Percentiles rank a stretch among this genome's conserved stretches.
phyloP scores from a whole-genome alignment of 768 basidiomycete species.

The Mycena epipterygia region DNA sequence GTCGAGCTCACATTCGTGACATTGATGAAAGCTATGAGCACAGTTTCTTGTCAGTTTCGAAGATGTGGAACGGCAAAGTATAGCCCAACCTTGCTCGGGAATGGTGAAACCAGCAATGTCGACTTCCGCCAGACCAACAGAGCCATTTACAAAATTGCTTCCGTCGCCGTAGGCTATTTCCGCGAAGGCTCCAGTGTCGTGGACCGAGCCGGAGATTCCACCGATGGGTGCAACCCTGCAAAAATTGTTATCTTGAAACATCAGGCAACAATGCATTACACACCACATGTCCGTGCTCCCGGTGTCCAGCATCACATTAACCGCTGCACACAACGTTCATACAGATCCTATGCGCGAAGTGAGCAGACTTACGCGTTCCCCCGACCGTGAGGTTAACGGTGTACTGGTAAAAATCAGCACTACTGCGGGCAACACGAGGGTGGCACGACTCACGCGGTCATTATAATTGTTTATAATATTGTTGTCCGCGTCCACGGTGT shows the following conservation, averaged over 20 bases:
- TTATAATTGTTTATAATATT: conserved; percentile 35
- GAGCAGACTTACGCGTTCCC: conserved; percentile 23
- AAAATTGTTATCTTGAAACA: not conserved
- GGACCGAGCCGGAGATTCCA: conserved; percentile 48
- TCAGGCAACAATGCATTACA: not conserved
- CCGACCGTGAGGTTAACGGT: conserved; percentile 32
- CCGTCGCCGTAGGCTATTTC: conserved; percentile 52
- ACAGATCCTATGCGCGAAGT: not conserved
- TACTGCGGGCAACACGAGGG: not conserved
- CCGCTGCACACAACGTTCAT: conserved; percentile 32
- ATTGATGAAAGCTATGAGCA: conserved; percentile 47
- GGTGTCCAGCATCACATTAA: conserved; percentile 53
- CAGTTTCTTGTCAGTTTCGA: not conserved
- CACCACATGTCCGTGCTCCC: conserved; percentile 56
- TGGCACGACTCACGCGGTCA: conserved; percentile 24
- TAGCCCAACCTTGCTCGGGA: conserved; percentile 38
- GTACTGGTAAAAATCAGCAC: conserved; percentile 5
- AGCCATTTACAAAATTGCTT: conserved; percentile 49
- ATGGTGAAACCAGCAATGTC: conserved; percentile 46
- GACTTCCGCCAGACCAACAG: conserved; percentile 49
- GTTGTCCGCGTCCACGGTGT: conserved; percentile 26
- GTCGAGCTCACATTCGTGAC: conserved; percentile 31
- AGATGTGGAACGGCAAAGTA: not conserved
- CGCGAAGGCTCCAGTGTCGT: conserved; percentile 48
- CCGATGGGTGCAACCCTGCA: conserved; percentile 51